Evolutionary conservation across 2,329 filamentous ascomycete genomes (phyloP).

Genomic region (Colletotrichum nymphaeae): DNA sequence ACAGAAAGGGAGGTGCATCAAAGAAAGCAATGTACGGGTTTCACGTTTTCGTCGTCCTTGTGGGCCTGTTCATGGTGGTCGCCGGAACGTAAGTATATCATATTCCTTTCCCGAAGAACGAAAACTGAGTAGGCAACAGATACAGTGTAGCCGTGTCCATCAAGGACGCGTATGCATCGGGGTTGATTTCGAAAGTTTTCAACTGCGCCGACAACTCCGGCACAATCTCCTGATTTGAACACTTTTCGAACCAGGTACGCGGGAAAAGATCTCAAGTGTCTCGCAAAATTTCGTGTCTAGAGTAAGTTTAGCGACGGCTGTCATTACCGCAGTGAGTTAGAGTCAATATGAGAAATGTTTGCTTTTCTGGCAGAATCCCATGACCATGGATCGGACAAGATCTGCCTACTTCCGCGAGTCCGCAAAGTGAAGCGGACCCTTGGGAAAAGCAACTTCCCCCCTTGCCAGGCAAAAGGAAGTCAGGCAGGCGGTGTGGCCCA

Average conservation of each 20-base stretch:
- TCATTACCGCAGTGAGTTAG: background rate
- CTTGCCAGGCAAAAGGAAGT: background rate
- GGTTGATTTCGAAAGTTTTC: constrained; percentile 40
- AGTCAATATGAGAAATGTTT: background rate
- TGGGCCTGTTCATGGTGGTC: constrained; percentile 42
- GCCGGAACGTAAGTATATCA: constrained; percentile 41
- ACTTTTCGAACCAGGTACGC: background rate
- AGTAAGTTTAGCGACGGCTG: background rate
- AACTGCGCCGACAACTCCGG: constrained; percentile 42
- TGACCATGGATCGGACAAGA: background rate
- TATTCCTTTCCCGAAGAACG: background rate
- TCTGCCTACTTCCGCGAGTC: background rate
- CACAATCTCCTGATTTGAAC: background rate
- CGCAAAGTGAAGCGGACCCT: background rate
- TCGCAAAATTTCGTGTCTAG: background rate
- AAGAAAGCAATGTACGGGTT: constrained; percentile 37
- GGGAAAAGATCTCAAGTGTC: background rate
- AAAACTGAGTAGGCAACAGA: background rate
- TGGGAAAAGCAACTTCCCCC: background rate
- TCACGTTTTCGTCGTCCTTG: constrained; percentile 39
- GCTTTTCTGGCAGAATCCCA: background rate
- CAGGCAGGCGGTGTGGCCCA: background rate
- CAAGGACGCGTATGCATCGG: constrained; percentile 39
- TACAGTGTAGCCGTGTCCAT: constrained; percentile 35
- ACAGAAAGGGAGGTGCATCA: constrained; percentile 35